Base-by-base conservation (phyloP, 2,329 filamentous ascomycete species). In the Didymella pinodella region DNA sequence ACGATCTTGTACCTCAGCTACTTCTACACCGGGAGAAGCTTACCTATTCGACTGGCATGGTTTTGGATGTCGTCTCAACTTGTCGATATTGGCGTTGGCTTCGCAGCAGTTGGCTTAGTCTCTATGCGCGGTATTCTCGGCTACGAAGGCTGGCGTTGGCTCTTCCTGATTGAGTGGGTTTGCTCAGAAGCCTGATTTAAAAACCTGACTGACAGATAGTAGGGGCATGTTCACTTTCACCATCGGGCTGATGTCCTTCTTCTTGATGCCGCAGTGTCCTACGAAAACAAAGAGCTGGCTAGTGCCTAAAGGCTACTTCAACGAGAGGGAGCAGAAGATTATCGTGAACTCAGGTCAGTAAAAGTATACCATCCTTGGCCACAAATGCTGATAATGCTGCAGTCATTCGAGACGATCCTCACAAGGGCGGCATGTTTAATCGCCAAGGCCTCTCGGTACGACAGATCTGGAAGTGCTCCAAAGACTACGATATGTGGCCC, bases 391-490 rank as follows among this genome's bases (percentile, higher is more conserved):
- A n/a, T 3, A 5, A n/a, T n/a, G 4, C 7, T n/a, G 12, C 14
- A 34, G 32, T 34, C 32, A 34, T 34, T n/a, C 14, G 32, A 34
- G 82, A 84, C 49, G 82, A 84, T 46, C 82, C 82, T 1, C 77
- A 59, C 83, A 85, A 67, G 46, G 83, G 83, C n/a, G 79, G 79
- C 58, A 86, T 86, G 84, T 83, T 85, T 68, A 86, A 86, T 62
- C 78, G 84, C 2, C 81, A 86, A 70, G 81, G 80, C 3, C 71
- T 86, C 7, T 57, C 55, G 11, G 25, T 61, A 4, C 12, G 52
- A 11, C 60, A 61, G 32, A 61, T 65, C 43, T 65, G 60, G 63
- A 61, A 66, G n/a, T 61, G 64, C 18, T 51, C 61, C 11, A 63
- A 61, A 40, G 67, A 71, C 44, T 68, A 64, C 50, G 65, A 71